Conservation (phyloP, 2,329 filamentous ascomycete genomes). For the Lizonia empirigonia region DNA sequence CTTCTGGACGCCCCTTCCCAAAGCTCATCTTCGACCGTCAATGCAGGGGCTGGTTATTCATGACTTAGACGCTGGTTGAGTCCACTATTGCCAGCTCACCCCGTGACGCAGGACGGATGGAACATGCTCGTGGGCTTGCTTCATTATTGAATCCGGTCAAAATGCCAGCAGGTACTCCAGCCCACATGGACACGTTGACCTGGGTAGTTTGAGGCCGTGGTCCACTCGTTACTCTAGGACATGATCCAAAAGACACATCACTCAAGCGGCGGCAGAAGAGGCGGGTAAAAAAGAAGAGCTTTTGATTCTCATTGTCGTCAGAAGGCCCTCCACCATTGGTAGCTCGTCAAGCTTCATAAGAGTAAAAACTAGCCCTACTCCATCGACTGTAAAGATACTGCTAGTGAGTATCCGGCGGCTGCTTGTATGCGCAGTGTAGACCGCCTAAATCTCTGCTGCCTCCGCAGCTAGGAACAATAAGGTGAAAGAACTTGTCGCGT, state of each 20-base stretch:
- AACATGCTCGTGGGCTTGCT: neutral
- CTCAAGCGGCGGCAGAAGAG: neutral
- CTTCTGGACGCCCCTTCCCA: neutral
- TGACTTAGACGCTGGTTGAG: neutral
- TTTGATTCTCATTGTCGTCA: conserved; percentile 49
- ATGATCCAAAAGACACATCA: no score
- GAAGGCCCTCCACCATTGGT: conserved; percentile 31
- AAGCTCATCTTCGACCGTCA: neutral
- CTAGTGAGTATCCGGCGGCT: conserved; percentile 8
- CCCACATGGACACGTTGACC: neutral
- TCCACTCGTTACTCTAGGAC: no score
- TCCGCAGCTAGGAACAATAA: conserved; percentile 32
- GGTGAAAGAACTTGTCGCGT: conserved; percentile 26
- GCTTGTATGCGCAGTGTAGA: conserved; percentile 11
- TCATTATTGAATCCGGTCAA: neutral
- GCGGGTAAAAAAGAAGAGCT: conserved; percentile 41
- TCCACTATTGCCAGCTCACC: conserved; percentile 12
- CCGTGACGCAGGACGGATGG: neutral
- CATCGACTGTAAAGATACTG: conserved; percentile 15
- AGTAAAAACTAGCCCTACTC: conserved; percentile 35
- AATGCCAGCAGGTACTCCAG: neutral
- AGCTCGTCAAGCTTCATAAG: conserved; percentile 24
- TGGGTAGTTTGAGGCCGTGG: no score
- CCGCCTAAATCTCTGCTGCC: conserved; percentile 20
- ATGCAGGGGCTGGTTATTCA: conserved; percentile 8